Percentiles rank a stretch among this genome's conserved stretches.
phyloP scores from a whole-genome alignment of 441 rosid genomes.

The Adansonia gregorii region DNA sequence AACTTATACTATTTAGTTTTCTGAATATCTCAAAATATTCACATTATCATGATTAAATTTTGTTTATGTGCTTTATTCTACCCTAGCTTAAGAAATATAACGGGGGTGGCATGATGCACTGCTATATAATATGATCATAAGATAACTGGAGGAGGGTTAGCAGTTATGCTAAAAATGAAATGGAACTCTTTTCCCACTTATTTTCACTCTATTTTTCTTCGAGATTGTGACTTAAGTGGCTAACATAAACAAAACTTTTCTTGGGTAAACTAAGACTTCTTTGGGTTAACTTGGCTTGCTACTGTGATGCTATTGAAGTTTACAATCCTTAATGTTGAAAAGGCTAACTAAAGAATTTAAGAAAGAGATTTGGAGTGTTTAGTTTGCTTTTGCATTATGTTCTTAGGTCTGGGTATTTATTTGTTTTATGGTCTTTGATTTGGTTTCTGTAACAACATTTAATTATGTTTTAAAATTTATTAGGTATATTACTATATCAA shows the following conservation, averaged over 20 bases:
- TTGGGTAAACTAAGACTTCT: not conserved
- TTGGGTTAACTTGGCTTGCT: not conserved
- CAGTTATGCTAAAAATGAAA: not conserved
- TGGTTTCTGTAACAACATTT: not conserved
- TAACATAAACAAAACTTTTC: not conserved
- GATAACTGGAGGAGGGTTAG: not conserved
- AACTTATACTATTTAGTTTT: not conserved
- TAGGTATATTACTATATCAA: not conserved
- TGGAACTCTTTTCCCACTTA: not conserved
- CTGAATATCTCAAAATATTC: not conserved
- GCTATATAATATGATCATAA: not conserved
- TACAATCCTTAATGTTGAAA: not conserved
- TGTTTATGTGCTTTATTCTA: not conserved
- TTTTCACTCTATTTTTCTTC: not conserved
- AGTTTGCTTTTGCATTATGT: conserved; percentile 9
- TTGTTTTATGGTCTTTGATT: not conserved
- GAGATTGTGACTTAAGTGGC: not conserved
- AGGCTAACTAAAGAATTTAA: conserved; percentile 9
- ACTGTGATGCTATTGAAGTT: not conserved
- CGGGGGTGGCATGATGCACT: not conserved
- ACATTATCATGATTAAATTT: not conserved
- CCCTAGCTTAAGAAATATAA: conserved; percentile 1
- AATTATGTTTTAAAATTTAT: not conserved
- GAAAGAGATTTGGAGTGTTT: not conserved
- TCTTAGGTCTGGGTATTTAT: not conserved